A percentile compares a stretch with the other conserved stretches of the same genome.
Conservation (phyloP, 2,329 filamentous ascomycete species). For the Calonectria fujianensis region DNA sequence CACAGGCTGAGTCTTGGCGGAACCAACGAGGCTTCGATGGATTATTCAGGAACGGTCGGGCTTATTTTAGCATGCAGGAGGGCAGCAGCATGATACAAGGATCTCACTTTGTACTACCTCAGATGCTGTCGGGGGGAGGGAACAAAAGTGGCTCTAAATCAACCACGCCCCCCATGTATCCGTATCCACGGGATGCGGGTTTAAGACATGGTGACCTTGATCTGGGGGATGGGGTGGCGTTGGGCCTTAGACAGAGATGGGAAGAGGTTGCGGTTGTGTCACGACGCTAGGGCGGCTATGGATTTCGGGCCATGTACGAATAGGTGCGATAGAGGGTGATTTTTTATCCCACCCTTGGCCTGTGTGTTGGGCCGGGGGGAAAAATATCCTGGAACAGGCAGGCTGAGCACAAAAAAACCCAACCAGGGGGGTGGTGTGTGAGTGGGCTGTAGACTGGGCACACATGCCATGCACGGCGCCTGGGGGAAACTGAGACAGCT, state of each 20-base stretch:
- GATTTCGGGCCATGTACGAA: conserved; percentile 43
- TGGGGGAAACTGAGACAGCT: conserved; percentile 25
- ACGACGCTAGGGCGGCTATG: conserved; percentile 51
- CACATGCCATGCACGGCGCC: neutral
- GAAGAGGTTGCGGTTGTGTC: conserved; percentile 50
- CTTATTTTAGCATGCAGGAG: conserved; percentile 18
- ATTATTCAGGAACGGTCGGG: neutral
- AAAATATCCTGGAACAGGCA: conserved; percentile 20
- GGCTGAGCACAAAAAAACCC: conserved; percentile 17
- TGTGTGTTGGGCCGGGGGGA: conserved; percentile 28
- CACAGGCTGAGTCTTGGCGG: neutral
- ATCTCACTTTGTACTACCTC: conserved; percentile 30
- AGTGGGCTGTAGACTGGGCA: conserved; percentile 11
- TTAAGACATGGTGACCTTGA: conserved; percentile 50
- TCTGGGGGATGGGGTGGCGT: conserved; percentile 47
- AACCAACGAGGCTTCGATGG: neutral
- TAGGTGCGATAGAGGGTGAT: conserved; percentile 20
- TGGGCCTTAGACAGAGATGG: conserved; percentile 44
- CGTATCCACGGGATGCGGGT: conserved; percentile 38
- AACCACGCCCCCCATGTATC: conserved; percentile 35
- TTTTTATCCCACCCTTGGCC: conserved; percentile 16
- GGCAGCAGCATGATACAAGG: conserved; percentile 21
- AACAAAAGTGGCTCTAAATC: conserved; percentile 12
- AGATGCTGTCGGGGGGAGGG: conserved; percentile 18
- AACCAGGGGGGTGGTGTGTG: neutral